These are phyloP conservation scores for Alternaria angustiovoidea DNA, from an alignment of 2,329 filamentous ascomycete genomes.

Conservation along the genomic window DNA sequence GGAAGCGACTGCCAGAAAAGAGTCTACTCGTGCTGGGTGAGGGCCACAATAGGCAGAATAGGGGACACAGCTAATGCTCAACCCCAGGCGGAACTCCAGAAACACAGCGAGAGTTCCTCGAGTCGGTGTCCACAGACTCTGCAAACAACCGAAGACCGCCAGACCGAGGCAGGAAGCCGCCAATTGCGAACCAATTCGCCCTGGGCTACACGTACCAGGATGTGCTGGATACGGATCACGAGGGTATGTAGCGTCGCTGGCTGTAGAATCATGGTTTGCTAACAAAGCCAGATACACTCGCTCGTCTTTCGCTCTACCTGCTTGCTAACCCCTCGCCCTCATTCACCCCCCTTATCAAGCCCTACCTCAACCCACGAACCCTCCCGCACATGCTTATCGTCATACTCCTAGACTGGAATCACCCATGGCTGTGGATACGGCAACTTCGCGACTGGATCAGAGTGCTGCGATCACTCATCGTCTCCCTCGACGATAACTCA, in stretches of 20 bases:
- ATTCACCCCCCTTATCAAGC: conserved; percentile 82
- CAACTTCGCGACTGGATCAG: conserved; percentile 90
- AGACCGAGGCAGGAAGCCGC: conserved; percentile 66
- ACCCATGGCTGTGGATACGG: conserved; percentile 91
- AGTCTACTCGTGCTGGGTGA: conserved; percentile 85
- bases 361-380: conserved; percentile 82
- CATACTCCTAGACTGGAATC: conserved; percentile 93
- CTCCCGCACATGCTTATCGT: conserved; percentile 87
- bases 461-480: conserved; percentile 78
- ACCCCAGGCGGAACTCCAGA: conserved; percentile 77
- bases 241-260: conserved; percentile 65
- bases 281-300: conserved; percentile 74
- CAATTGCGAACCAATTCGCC: conserved; percentile 90
- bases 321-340: conserved; percentile 84
- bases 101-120: conserved; percentile 84
- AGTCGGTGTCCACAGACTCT: conserved; percentile 53
- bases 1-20: conserved; percentile 89
- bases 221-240: conserved; percentile 90
- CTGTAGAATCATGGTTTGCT: conserved; percentile 3
- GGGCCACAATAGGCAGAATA: conserved; percentile 31
- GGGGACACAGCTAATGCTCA: conserved; percentile 29
- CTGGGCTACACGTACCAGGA: conserved; percentile 96
- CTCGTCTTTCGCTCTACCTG: conserved; percentile 87
- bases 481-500: conserved; percentile 76
- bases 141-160: conserved; percentile 59